Evolutionary conservation across 441 rosid species (phyloP), one percentile per base, ranked within the genome.

Genomic region (Dalechampia spathulata): DNA sequence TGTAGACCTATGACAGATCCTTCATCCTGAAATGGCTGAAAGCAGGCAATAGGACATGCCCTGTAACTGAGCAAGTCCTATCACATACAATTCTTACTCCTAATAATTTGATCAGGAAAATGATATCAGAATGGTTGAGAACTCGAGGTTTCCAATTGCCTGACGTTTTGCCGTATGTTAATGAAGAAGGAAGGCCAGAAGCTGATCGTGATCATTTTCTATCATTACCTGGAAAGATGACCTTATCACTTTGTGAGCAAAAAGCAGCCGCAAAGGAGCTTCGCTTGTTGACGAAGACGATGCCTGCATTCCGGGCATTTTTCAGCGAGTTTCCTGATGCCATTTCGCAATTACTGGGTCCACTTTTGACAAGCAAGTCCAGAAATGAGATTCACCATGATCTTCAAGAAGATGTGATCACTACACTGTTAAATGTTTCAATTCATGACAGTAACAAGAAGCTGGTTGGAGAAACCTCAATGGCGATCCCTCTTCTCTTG

Each of bases 391-490:
- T 71, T 11, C 77, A 79, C 53, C 82, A 74, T 56, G 78, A 79
- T 58, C 82, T 92, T 52, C 96, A 89, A 60, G 99, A 92, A 73
- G 96, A 92, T 58, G 76, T 92, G 68, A 78, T 92, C 64, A 92
- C 99, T 3, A 85, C 95, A 1, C 68, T 92, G 15, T 57, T 89
- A 65, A 92, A 92, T 64, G 81, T 92, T 32, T 83, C 97, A 0
- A 92, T 92, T 69, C 95, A 86, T 25, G 99, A 92, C 70, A 82
- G 58, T 68, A 92, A 89, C 75, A 92, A 92, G 81, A 87, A 85
- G 73, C 79, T 83, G 0, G 96, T 88, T 26, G 90, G 90, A 5
- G 96, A 89, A 64, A 85, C 81, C 52, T 86, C 94, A 0, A 50
- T 57, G 19, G 97, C 78, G n/a, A 82, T 92, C 57, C 88, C 94